Evolutionary conservation across 805 yeast species (phyloP).

Genomic region (Yamadazyma sp.): DNA sequence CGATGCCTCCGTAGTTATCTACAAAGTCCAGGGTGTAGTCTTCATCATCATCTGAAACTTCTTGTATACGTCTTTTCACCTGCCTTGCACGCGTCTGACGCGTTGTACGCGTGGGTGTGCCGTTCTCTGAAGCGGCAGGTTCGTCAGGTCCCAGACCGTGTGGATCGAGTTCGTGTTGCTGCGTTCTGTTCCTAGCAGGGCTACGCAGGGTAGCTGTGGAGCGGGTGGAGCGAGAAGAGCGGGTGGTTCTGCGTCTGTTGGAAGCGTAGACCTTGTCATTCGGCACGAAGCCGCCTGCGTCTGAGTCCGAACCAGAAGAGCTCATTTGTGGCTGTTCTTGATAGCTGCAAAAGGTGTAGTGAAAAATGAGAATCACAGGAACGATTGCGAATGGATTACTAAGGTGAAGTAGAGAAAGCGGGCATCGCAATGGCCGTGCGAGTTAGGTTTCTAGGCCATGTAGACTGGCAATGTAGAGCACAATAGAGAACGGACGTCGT

Average conservation of each 20-base stretch:
- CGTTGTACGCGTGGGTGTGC: conserved; percentile 16
- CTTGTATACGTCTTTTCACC: conserved; percentile 11
- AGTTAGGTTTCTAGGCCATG: no score
- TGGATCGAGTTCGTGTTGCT: conserved; percentile 23
- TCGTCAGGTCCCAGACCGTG: conserved; percentile 13
- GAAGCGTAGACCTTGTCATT: conserved; percentile 34
- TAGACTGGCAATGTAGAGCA: no score
- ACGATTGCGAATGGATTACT: no score
- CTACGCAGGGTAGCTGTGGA: no score
- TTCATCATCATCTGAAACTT: conserved; percentile 20
- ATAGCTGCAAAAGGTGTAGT: conserved; percentile 9
- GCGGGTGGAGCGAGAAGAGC: no score
- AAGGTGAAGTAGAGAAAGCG: no score
- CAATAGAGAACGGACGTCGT: no score
- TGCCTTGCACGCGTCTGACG: conserved; percentile 16
- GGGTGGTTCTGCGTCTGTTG: conserved; percentile 18
- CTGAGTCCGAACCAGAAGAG: conserved; percentile 1
- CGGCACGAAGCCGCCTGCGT: conserved; percentile 43
- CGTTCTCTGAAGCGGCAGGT: no score
- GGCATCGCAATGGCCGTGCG: no score
- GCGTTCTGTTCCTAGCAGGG: conserved; percentile 21
- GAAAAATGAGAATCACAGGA: no score
- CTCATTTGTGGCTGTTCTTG: conserved; percentile 4
- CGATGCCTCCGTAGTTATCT: conserved; percentile 20
- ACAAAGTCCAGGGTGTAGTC: conserved; percentile 17